Base-by-base conservation (phyloP, 2,329 filamentous ascomycete genomes). In the Geoglossum cookeanum region DNA sequence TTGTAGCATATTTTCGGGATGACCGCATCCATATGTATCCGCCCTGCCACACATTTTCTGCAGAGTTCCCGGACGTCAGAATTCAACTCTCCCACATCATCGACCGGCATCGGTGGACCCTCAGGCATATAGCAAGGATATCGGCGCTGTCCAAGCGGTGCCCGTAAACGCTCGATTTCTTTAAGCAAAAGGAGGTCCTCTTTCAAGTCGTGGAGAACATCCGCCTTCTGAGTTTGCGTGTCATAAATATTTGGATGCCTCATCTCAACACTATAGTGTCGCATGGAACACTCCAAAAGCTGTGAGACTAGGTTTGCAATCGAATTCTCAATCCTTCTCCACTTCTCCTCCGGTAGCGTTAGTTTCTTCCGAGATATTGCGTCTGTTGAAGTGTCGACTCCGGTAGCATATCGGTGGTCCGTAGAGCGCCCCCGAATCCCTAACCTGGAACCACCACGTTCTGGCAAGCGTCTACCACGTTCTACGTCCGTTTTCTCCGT, bases 1-100 rank as follows among this genome's bases (percentile, higher is more conserved):
- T 87, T 87, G 68, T 83, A 82, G 59, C 72, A 76, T 17, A 79
- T 68, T 57, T 72, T 70, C 32, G 13, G n/a, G 15, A 58, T 39
- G 32, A 58, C 55, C 7, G 15, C 17, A 37, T 58, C 55, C 7
- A 57, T 17, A 42, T 55, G n/a, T n/a, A 33, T 8, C n/a, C 29
- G 8, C 6, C 30, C 30, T 30, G 29, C 37, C 8, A 17, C n/a
- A 33, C 30, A 11, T 22, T 15, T 13, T 17, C 11, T 22, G 45
- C 35, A 33, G 29, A 52, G n/a, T 27, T 4, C 6, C 11, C 44
- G 22, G 3, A 57, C 37, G n/a, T 27, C 3, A 3, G n/a, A 4
- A 33, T 55, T 42, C 29, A 42, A 11, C 17, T 17, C 33, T 17
- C 29, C 11, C 8, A 22, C 32, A n/a, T 3, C 15, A 3, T 3